phyloP scores from a whole-genome alignment of 768 basidiomycete species.

The Kwoniella dejecticola region DNA sequence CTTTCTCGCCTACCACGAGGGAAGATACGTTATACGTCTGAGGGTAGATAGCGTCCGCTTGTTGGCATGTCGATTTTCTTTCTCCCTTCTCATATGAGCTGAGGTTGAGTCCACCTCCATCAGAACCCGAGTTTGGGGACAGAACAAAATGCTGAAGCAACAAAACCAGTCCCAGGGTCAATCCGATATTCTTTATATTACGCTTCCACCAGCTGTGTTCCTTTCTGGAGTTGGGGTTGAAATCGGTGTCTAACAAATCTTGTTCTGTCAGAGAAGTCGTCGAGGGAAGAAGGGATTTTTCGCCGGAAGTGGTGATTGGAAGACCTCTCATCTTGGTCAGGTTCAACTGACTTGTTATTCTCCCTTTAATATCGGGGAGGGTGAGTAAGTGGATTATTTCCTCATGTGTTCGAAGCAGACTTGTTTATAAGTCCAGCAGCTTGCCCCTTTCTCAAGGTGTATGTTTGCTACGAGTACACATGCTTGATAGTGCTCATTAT shows the following conservation, averaged over 20 bases:
- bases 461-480: too few species aligned
- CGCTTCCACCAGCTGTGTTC: not conserved
- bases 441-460: too few species aligned
- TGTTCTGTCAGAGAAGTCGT: not conserved
- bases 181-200: conserved; percentile 3
- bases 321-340: conserved; percentile 6
- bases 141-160: conserved; percentile 1
- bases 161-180: conserved; percentile 1
- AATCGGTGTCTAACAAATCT: not conserved
- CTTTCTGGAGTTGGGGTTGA: too few species aligned
- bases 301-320: not conserved
- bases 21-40: conserved; percentile 21
- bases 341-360: not conserved
- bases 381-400: not conserved
- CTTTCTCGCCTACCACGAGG: conserved; percentile 18
- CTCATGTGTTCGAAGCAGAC: not conserved
- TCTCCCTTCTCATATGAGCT: not conserved
- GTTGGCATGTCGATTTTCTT: conserved; percentile 17
- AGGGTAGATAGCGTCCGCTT: conserved; percentile 24
- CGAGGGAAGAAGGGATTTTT: conserved; percentile 13
- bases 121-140: not conserved
- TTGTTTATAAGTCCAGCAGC: too few species aligned
- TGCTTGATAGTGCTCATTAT: not conserved
- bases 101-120: not conserved
- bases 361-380: not conserved